Evolutionary conservation across 345 rosid genomes (phyloP).

Genomic region (Dovyalis caffra): DNA sequence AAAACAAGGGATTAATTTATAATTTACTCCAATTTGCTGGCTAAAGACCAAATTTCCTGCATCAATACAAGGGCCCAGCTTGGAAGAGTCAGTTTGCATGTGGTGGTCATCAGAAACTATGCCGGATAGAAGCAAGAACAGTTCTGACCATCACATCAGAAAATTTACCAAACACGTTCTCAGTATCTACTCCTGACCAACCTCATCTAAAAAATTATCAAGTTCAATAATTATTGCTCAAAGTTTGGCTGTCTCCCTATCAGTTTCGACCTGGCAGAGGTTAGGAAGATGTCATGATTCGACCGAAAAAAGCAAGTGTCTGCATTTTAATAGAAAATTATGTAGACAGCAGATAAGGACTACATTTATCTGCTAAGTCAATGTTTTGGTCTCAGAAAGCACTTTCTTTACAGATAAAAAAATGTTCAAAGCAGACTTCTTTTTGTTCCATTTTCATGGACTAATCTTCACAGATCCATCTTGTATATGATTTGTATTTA

Average conservation of each 20-base stretch:
- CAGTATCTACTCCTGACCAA: not conserved
- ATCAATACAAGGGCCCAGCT: not conserved
- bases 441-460: not conserved
- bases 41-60: too few species aligned
- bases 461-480: conserved; percentile 17
- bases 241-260: conserved; percentile 4
- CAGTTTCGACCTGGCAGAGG: not conserved
- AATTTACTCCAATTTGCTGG: too few species aligned
- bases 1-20: too few species aligned
- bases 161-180: conserved; percentile 8
- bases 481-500: conserved; percentile 34
- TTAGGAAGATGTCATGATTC: not conserved
- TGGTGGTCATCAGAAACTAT: not conserved
- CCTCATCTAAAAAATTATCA: not conserved
- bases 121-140: not conserved
- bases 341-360: not conserved
- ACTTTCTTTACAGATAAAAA: not conserved
- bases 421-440: not conserved
- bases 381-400: too few species aligned
- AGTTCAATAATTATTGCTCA: not conserved
- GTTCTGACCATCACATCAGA: not conserved
- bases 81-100: not conserved
- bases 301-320: not conserved
- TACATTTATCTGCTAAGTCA: not conserved
- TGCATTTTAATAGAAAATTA: not conserved